Evolutionary conservation across 2,329 filamentous ascomycete species (phyloP).

Genomic region (Penicillium sp.): DNA sequence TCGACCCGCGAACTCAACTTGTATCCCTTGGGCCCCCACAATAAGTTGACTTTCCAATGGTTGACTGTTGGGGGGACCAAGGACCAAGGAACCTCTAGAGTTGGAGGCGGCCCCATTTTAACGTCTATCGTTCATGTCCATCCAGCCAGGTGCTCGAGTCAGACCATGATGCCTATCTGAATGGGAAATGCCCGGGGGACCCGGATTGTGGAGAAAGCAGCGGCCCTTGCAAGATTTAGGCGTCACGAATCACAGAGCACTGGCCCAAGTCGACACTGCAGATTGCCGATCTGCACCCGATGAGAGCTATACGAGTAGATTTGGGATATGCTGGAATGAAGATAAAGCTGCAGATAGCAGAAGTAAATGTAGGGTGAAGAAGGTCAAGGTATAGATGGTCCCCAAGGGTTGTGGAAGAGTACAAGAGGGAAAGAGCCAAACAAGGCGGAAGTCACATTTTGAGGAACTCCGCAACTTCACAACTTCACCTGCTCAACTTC

Average conservation of each 20-base stretch:
- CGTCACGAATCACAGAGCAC: neutral
- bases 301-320: neutral
- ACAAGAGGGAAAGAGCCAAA: neutral
- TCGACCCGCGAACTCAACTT: constrained; percentile 21
- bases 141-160: too few relatives aligned
- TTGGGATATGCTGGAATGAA: neutral
- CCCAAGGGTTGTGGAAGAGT: neutral
- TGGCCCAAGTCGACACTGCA: neutral
- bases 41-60: too few relatives aligned
- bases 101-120: too few relatives aligned
- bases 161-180: neutral
- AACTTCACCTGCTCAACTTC: neutral
- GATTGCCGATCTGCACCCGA: constrained; percentile 2
- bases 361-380: neutral
- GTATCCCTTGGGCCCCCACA: constrained; percentile 15
- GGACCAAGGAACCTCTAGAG: too few relatives aligned
- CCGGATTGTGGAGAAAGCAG: neutral
- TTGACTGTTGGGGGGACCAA: constrained; percentile 1
- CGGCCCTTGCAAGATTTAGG: neutral
- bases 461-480: neutral
- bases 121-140: too few relatives aligned
- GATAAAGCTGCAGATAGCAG: constrained; percentile 1
- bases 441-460: neutral
- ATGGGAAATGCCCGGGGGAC: neutral
- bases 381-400: neutral